A percentile compares a stretch with the other conserved stretches of the same genome.
These are phyloP conservation scores for Starmera pachycereana DNA, from an alignment of 805 yeast species.

Conservation along the genomic window DNA sequence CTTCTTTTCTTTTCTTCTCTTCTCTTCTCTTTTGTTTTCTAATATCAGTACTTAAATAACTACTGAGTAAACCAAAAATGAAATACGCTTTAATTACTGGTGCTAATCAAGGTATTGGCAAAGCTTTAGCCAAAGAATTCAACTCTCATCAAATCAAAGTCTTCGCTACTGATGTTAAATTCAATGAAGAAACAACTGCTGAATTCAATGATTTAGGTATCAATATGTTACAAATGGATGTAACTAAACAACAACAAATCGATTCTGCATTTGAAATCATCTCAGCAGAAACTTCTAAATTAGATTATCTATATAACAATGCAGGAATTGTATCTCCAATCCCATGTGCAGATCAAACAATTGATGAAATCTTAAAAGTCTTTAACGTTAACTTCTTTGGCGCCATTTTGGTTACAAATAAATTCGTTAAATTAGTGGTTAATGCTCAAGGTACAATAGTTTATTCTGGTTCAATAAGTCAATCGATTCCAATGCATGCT, in stretches of 20 bases:
- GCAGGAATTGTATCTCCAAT: constrained; percentile 24
- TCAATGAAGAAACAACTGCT: constrained; percentile 19
- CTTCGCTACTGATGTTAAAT: constrained; percentile 24
- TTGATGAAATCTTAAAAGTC: constrained; percentile 14
- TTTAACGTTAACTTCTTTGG: constrained; percentile 30
- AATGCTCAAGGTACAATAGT: constrained; percentile 28
- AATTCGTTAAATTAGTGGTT: constrained; percentile 24
- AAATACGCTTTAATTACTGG: constrained; percentile 50
- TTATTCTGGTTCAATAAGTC: constrained; percentile 31
- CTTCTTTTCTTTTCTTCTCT: too few species aligned
- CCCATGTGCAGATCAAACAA: constrained; percentile 26
- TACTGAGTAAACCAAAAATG: background rate
- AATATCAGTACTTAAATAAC: too few species aligned
- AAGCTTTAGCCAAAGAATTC: constrained; percentile 35
- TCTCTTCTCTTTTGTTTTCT: too few species aligned
- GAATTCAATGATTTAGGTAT: constrained; percentile 9
- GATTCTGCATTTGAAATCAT: constrained; percentile 16
- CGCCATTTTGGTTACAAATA: constrained; percentile 28
- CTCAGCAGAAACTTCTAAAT: constrained; percentile 18
- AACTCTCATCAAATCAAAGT: constrained; percentile 29
- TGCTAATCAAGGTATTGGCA: constrained; percentile 52
- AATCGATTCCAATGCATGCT: constrained; percentile 27
- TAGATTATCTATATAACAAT: constrained; percentile 32
- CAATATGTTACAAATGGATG: constrained; percentile 19
- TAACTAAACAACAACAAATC: constrained; percentile 23